Conservation (phyloP, 192 early-diverging fungal species). For the Backusella australiensis region DNA sequence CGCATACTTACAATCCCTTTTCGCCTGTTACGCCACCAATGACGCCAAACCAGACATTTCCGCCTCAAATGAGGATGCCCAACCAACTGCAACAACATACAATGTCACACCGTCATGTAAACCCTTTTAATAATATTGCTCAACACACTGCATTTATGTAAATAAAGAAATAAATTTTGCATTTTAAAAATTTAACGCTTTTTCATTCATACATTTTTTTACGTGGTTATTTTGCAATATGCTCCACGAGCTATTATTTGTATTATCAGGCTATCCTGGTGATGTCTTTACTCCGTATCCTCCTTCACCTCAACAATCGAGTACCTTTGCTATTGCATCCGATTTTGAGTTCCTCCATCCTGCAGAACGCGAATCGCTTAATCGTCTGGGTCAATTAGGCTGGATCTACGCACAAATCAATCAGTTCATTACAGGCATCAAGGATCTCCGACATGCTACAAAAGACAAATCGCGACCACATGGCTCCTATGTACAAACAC, state of each 20-base stretch:
- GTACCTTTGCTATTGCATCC: conserved; percentile 51
- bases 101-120: not conserved
- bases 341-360: conserved; percentile 67
- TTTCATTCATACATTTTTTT: not conserved
- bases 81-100: not conserved
- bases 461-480: not conserved
- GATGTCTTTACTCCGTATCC: conserved; percentile 66
- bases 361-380: conserved; percentile 57
- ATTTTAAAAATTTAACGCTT: too few relatives aligned
- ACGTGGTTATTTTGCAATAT: conserved; percentile 30
- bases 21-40: not conserved
- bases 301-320: conserved; percentile 30
- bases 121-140: not conserved
- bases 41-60: not conserved
- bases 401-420: conserved; percentile 44
- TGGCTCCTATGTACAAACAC: conserved; percentile 52
- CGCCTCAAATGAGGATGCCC: not conserved
- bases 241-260: conserved; percentile 73
- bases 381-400: conserved; percentile 60
- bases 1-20: not conserved
- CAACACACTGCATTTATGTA: not conserved
- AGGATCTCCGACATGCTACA: not conserved
- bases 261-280: conserved; percentile 62
- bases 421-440: conserved; percentile 35
- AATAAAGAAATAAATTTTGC: not conserved